Base-by-base conservation (phyloP, 2,329 filamentous ascomycete species). In the Monosporascus sp. region DNA sequence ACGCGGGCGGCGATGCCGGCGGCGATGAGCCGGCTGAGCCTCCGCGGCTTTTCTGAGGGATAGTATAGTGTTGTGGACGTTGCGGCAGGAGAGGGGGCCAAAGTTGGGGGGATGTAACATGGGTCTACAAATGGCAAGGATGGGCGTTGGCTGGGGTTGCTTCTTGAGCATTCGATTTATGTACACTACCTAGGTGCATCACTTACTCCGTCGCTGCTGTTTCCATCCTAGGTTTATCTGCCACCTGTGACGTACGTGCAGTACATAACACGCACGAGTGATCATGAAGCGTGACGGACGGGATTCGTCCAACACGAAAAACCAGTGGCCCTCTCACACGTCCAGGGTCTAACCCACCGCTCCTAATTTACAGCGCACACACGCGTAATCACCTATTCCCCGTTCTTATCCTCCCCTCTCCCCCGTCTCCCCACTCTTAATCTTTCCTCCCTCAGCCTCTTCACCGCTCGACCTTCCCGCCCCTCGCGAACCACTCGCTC, bases 401-500 rank as follows among this genome's bases (percentile, higher is more conserved):
- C 2, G 11, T n/a, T 43, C n/a, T 44, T 35, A 3, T 22, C 28
- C 50, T 28, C 26, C n/a, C n/a, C n/a, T 7, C 35, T 35, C 35
- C 18, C 5, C n/a, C 24, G 5, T 31, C 14, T 44, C 38, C 5
- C 40, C 7, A 28, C 11, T 48, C 45, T 52, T 38, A 37, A 54
- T 55, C 26, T 9, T 5, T 26, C 24, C 43, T 20, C 43, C 43
- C 43, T 46, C 20, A 5, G 11, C 45, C 46, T 51, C 69, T 64
- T 68, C 71, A 78, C 66, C 68, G 68, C 72, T 84, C 75, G 11
- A 81, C 73, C 66, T 79, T 74, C 0, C 92, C 93, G 0, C 88
- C 87, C 55, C 82, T 86, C 65, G 73, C 80, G 58, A 78, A 78
- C 94, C 94, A 97, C 68, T 97, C 93, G 59, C 89, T 48, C 87